Conservation (phyloP, 2,329 filamentous ascomycete species). For the Diaporthe sp. region DNA sequence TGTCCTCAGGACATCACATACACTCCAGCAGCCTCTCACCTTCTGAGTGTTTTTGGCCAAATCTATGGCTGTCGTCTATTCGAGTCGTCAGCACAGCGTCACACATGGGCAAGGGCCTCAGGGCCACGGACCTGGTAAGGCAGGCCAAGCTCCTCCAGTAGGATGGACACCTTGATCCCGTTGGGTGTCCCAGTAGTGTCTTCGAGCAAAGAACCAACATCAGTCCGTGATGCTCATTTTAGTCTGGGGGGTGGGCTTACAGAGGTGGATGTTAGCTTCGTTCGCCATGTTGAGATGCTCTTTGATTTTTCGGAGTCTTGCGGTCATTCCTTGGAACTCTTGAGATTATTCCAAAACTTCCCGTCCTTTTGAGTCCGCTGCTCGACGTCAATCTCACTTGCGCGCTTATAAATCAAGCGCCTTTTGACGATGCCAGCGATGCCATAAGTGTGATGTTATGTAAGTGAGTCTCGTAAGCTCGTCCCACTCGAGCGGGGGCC, state of each 20-base stretch:
- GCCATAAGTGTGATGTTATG: slow-evolving; percentile 1
- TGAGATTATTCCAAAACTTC: background rate
- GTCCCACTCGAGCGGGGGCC: slow-evolving; percentile 28
- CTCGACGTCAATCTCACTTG: slow-evolving; percentile 1
- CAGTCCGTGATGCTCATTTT: background rate
- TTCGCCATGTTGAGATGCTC: slow-evolving; percentile 56
- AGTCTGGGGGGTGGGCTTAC: slow-evolving; percentile 2
- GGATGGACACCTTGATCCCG: slow-evolving; percentile 90
- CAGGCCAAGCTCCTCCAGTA: slow-evolving; percentile 86
- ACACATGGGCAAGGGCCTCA: no score
- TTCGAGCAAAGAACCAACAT: background rate
- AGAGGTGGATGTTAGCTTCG: slow-evolving; percentile 80
- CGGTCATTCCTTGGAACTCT: slow-evolving; percentile 25
- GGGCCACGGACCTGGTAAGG: slow-evolving; percentile 76
- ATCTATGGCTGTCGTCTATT: slow-evolving; percentile 57
- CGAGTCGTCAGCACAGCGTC: slow-evolving; percentile 1
- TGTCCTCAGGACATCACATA: background rate
- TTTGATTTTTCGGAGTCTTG: slow-evolving; percentile 38
- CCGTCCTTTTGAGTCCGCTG: background rate
- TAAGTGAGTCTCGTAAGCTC: slow-evolving; percentile 26
- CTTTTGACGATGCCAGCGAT: background rate
- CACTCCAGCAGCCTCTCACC: slow-evolving; percentile 21
- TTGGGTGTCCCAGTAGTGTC: slow-evolving; percentile 87
- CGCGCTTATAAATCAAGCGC: slow-evolving; percentile 40
- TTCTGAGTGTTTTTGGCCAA: slow-evolving; percentile 75